Conservation (phyloP, 148 eudicot species). For the Pharnaceum exiguum region DNA sequence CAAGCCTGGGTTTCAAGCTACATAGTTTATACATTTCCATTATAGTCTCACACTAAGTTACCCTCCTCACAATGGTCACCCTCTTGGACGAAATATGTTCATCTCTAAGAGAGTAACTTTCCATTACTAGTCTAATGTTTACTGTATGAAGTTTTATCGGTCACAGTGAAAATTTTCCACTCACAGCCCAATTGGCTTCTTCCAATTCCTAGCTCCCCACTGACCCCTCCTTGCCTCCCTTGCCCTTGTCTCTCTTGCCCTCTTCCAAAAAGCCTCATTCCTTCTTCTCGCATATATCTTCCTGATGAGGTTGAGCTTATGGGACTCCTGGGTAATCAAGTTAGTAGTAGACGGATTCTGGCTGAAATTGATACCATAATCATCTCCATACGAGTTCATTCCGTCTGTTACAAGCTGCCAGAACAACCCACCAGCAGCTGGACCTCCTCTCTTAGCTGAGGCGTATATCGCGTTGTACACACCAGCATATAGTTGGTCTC, state of each 20-base stretch:
- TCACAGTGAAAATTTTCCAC: not conserved
- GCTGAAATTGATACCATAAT: constrained; percentile 58
- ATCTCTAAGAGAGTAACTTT: constrained; percentile 38
- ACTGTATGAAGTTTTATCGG: not conserved
- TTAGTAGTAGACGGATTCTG: constrained; percentile 55
- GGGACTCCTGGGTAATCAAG: constrained; percentile 62
- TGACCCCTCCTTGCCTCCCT: constrained; percentile 39
- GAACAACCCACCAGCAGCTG: constrained; percentile 74
- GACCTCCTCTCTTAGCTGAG: constrained; percentile 73
- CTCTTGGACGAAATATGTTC: constrained; percentile 30
- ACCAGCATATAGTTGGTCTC: constrained; percentile 43
- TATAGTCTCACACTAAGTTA: not conserved
- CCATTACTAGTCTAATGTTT: too few relatives aligned
- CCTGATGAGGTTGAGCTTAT: constrained; percentile 44
- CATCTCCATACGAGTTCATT: constrained; percentile 61
- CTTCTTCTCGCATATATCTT: constrained; percentile 57
- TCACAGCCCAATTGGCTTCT: constrained; percentile 24
- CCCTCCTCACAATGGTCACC: not conserved
- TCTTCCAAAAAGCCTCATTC: constrained; percentile 56
- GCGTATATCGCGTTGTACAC: constrained; percentile 58
- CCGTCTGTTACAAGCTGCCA: constrained; percentile 85
- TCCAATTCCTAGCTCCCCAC: constrained; percentile 31
- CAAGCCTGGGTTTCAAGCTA: constrained; percentile 1
- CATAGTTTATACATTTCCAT: too few relatives aligned
- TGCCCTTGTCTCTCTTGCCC: constrained; percentile 61